Evolutionary conservation across 129 eudicot species (phyloP), one percentile per base, ranked within the genome.

Genomic region (Chrysanthemum makinoi): DNA sequence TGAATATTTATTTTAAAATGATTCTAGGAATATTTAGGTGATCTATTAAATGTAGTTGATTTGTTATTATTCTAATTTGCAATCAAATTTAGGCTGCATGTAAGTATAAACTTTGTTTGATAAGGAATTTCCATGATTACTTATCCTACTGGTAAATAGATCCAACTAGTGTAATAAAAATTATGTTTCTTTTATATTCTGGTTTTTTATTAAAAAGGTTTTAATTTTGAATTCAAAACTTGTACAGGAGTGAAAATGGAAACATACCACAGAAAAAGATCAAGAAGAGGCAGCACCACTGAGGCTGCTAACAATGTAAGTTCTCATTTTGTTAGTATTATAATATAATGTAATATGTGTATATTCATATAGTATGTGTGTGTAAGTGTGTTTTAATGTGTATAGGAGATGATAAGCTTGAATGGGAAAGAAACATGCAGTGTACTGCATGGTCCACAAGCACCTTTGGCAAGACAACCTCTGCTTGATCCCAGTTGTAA

Each of bases 381-480:
- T 20, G 48, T 15, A 6, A 9, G 22, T 68, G 33, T 69, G 52
- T 71, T 48, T 71, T 72, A 46, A 54, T 71, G 54, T 20, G 52
- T 78, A 70, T 83, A 85, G 86, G 85, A 78, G 28, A 78, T 75
- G 17, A 63, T 78, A 70, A 60, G 66, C 80, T 47, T 74, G 58
- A 78, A 79, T 69, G 55, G 80, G 82, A 77, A 80, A 74, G 81
- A 85, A 62, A 46, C 43, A 35, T 28, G 26, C 81, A 79, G 54
- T 66, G 68, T 84, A 53, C 52, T 72, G 16, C 80, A 78, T 69
- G 79, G 82, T 72, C 77, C 74, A 75, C 59, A 57, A 53, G 63
- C 79, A 63, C 52, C 84, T 83, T 68, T 78, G 65, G 68, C 79
- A 73, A 76, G 80, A 71, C 82, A 79, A 30, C 49, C 62, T 20